Base-by-base conservation (phyloP, 2,329 filamentous ascomycete genomes). In the Cladorrhinum sp. region DNA sequence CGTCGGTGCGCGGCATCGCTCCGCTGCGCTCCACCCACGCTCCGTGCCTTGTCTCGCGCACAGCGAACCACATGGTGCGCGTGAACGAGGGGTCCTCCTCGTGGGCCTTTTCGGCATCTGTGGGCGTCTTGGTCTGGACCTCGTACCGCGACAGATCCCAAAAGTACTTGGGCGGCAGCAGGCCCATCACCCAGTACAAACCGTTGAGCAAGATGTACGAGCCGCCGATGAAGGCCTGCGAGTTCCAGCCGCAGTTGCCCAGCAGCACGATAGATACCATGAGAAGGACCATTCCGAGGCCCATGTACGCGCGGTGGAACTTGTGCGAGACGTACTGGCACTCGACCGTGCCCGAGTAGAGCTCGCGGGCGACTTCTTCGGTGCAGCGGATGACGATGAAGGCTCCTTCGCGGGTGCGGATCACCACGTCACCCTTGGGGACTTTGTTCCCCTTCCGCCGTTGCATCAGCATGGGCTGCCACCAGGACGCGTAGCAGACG, bases 201-300 rank as follows among this genome's bases (percentile, higher is more conserved):
- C 79, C 81, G 62, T 88, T 88, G 55, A 88, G 76, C 3, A 81
- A 64, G 58, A 88, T 82, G 65, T 88, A 88, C 1, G 79, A 76
- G 2, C 73, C 75, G 6, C 83, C 84, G 62, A 87, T 82, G 10
- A 84, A 80, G 9, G 83, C 79, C 71, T 88, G 85, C 62, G 82
- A 81, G 50, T 79, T 77, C 77, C 84, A 86, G n/a, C 78, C 79
- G 71, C 83, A 85, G 68, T 87, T 87, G 1, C 84, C 85, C 33
- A 88, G 72, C 14, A 86, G 73, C 12, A 88, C 82, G 10, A 88
- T 83, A 1, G 81, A 79, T 2, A 83, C 69, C 85, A 88, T 88
- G 50, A 88, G 78, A 24, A 87, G 65, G 8, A 84, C 78, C 8
- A 85, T 88, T 33, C 82, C 84, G 1, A 81, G 48, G 0, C 79